Conservation (phyloP, 225 moss, liverwort and hornwort species). For the Climacium dendroides region DNA sequence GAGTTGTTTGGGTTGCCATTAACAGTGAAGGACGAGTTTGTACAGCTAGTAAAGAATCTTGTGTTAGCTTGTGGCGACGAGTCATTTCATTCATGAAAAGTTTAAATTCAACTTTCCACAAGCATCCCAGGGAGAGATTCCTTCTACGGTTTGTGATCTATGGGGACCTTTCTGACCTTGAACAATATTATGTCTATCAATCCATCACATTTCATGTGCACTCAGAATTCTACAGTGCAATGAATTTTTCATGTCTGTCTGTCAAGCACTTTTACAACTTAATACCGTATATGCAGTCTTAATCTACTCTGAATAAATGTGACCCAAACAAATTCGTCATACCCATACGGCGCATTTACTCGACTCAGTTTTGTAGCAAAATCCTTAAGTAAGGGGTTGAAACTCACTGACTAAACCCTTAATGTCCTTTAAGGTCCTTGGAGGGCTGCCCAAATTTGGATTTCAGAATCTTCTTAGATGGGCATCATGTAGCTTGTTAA, state of each 20-base stretch:
- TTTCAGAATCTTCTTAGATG: not conserved
- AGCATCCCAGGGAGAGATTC: not conserved
- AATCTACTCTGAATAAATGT: not conserved
- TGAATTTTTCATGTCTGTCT: not conserved
- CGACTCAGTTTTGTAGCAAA: not conserved
- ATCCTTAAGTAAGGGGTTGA: not conserved
- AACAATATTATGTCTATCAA: not conserved
- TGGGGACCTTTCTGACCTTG: not conserved
- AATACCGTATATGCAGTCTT: not conserved
- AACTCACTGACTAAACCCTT: not conserved
- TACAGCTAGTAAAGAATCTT: not conserved
- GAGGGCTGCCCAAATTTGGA: not conserved
- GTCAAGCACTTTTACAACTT: not conserved
- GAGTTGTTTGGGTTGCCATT: not conserved
- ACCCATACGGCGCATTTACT: not conserved
- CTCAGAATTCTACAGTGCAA: not conserved
- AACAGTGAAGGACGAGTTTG: not conserved
- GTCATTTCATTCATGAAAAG: not conserved
- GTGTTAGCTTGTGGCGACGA: not conserved
- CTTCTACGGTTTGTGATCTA: not conserved
- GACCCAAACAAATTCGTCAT: not conserved
- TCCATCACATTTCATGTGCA: not conserved
- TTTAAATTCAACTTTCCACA: not conserved
- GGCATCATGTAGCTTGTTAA: not conserved
- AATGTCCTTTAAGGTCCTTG: not conserved